Base-by-base conservation (phyloP, 176 grass and related monocot genomes). In the Dendrocalamus sinicus region DNA sequence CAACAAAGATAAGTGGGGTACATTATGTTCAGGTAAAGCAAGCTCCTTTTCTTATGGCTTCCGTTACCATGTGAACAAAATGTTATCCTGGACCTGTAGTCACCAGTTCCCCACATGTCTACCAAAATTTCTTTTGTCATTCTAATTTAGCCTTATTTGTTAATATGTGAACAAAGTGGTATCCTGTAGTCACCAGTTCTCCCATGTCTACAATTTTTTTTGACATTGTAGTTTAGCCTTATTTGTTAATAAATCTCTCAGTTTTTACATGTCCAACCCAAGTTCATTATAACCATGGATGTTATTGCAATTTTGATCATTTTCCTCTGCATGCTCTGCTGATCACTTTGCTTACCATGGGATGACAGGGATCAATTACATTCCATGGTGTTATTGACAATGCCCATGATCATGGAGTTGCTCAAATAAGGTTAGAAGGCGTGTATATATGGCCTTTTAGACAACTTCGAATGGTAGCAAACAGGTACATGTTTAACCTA, bases 401-500 rank as follows among this genome's bases (percentile, higher is more conserved):
- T 81, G 85, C 81, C 40, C 91, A 94, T 75, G 94, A 96, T 85
- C 75, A 69, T 78, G 89, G 84, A 82, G 53, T 85, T 84, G 90
- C 94, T 82, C 86, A 92, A 82, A 89, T 99, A 83, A 96, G 94
- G 75, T 78, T 99, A 84, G 97, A 99, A 93, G 97, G 97, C 55
- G 92, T 99, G 69, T 99, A 99, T 74, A 92, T 99, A 81, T 99
- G 97, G 97, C 94, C 97, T 82, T 99, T 99, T 86, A 94, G 92
- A 81, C 94, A 99, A 90, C 91, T 99, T 63, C 92, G 97, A 37
- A 94, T 99, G 92, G 94, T 96, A 76, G 94, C 94, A 84, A 95
- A 91, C 89, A 96, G 97, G 97, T 96, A 92, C 37, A 75, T 0
- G 43, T 82, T 77, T 75, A 75, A 16, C 50, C 22, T 77, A 77